Conservation (phyloP, 352 stramenopile genomes). For the Achlya hypogyna region DNA sequence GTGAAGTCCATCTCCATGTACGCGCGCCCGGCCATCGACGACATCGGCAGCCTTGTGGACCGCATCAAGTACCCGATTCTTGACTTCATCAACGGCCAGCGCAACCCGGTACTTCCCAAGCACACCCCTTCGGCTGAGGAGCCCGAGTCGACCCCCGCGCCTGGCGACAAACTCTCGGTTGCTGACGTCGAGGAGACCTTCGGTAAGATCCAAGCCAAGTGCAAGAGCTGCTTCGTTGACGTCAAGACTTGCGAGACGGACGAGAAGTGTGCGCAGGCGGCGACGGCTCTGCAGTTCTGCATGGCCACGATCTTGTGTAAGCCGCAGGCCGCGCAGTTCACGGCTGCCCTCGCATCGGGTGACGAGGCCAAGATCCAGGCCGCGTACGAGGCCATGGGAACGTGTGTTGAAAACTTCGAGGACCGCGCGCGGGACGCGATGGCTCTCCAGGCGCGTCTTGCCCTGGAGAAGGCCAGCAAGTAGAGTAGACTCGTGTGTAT, state of each 20-base stretch:
- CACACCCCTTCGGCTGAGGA: conserved; percentile 45
- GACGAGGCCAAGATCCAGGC: conserved; percentile 55
- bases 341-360: conserved; percentile 55
- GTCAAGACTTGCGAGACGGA: conserved; percentile 72
- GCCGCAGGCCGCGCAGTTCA: conserved; percentile 50
- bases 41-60: conserved; percentile 55
- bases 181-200: conserved; percentile 77
- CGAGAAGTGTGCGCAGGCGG: conserved; percentile 72
- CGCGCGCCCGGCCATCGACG: conserved; percentile 74
- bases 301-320: conserved; percentile 83
- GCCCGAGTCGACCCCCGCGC: conserved; percentile 27
- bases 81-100: conserved; percentile 37
- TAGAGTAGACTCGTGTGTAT: not conserved
- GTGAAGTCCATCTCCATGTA: conserved; percentile 88
- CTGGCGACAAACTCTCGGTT: conserved; percentile 35
- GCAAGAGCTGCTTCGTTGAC: conserved; percentile 68
- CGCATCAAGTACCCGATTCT: conserved; percentile 73
- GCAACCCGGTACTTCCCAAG: conserved; percentile 37
- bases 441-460: conserved; percentile 50
- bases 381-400: conserved; percentile 69
- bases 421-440: conserved; percentile 63
- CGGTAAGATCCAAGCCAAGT: conserved; percentile 72
- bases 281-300: conserved; percentile 82
- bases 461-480: not conserved
- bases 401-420: conserved; percentile 68